phyloP scores from a whole-genome alignment of 2,329 filamentous ascomycete species.

The Microsporum canis region DNA sequence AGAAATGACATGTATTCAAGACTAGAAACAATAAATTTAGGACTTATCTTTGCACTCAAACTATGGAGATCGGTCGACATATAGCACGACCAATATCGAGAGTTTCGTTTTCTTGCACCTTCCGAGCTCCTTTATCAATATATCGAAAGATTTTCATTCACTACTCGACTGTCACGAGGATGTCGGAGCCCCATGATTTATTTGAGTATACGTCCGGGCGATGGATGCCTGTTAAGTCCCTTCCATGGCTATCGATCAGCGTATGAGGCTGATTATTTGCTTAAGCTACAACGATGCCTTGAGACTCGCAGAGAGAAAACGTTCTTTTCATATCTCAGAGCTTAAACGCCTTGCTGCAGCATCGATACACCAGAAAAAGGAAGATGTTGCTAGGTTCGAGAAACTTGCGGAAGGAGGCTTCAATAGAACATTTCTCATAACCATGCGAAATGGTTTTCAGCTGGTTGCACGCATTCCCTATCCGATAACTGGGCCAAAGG shows the following conservation, averaged over 20 bases:
- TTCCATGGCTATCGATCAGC: not conserved
- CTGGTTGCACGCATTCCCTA: not conserved
- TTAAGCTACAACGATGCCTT: conserved; percentile 6
- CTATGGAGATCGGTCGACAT: too few relatives aligned
- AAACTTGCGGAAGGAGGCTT: not conserved
- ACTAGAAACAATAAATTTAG: too few relatives aligned
- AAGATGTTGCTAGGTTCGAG: not conserved
- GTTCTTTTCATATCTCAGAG: not conserved
- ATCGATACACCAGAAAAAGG: not conserved
- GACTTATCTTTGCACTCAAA: too few relatives aligned
- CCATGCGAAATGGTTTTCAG: not conserved
- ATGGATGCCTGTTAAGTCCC: not conserved
- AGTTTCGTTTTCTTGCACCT: not conserved
- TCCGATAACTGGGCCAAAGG: conserved; percentile 20
- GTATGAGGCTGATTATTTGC: not conserved
- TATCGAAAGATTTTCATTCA: not conserved
- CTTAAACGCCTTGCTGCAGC: not conserved
- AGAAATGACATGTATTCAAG: too few relatives aligned
- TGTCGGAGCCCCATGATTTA: not conserved
- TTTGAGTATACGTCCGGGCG: not conserved
- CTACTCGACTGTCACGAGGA: not conserved
- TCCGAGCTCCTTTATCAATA: not conserved
- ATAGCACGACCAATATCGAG: too few relatives aligned
- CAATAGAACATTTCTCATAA: not conserved
- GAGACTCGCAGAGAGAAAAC: not conserved